These are phyloP conservation scores for Candida boidinii DNA, from an alignment of 805 yeast genomes.

Conservation along the genomic window DNA sequence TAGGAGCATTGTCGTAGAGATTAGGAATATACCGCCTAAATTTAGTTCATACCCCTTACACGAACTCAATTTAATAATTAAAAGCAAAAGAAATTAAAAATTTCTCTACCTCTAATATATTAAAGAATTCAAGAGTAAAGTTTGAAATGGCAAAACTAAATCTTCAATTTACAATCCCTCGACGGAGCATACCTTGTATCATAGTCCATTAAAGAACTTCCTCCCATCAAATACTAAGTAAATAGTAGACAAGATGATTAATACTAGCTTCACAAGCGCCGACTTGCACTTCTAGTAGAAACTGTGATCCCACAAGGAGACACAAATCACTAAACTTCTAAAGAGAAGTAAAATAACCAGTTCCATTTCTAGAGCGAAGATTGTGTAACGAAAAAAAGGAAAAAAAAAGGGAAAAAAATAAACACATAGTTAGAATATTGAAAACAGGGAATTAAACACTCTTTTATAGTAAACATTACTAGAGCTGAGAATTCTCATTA, in stretches of 20 bases:
- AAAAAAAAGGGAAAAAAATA: constrained; percentile 3
- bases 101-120: too few relatives aligned
- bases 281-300: constrained; percentile 22
- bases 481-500: constrained; percentile 2
- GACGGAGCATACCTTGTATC: constrained; percentile 91
- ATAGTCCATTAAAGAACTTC: constrained; percentile 23
- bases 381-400: constrained; percentile 22
- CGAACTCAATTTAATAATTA: constrained; percentile 48
- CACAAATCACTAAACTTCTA: constrained; percentile 14
- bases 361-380: constrained; percentile 27
- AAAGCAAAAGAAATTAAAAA: constrained; percentile 10
- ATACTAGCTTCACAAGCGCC: constrained; percentile 30
- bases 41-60: constrained; percentile 31
- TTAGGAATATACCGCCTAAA: constrained; percentile 98
- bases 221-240: constrained; percentile 22
- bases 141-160: constrained; percentile 9
- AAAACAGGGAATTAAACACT: neutral
- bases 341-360: constrained; percentile 11
- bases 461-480: too few relatives aligned
- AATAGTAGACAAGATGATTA: constrained; percentile 18
- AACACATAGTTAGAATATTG: neutral
- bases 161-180: constrained; percentile 82
- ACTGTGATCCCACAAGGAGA: constrained; percentile 15
- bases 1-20: constrained; percentile 87
- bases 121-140: constrained; percentile 50